Conservation (phyloP, 169 alveolate species). For the Toxoplasma gondii region DNA sequence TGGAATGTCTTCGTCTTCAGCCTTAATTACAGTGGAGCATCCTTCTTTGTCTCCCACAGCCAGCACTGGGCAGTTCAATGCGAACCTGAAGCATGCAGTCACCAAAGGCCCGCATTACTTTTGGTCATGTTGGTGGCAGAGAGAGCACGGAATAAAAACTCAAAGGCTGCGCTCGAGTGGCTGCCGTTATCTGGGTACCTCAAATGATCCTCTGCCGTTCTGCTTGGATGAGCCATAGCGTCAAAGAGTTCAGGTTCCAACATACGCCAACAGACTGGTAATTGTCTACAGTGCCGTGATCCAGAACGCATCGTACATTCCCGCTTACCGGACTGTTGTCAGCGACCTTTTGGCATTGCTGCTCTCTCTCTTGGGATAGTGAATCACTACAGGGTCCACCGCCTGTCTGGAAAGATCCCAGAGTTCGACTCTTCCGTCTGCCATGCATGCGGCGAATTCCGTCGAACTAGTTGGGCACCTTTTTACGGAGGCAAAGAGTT, state of each 20-base stretch:
- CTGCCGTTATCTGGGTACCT: not conserved
- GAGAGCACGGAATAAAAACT: not conserved
- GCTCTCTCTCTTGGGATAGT: constrained; percentile 69
- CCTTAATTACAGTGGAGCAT: constrained; percentile 82
- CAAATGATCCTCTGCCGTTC: not conserved
- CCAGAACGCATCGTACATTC: not conserved
- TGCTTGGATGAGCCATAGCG: no score
- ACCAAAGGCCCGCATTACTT: not conserved
- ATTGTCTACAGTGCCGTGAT: no score
- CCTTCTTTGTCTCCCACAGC: constrained; percentile 90
- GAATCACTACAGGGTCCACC: constrained; percentile 64
- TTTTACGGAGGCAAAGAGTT: not conserved
- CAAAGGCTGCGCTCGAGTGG: not conserved
- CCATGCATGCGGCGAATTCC: constrained; percentile 64
- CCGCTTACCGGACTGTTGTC: constrained; percentile 66
- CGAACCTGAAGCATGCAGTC: constrained; percentile 80
- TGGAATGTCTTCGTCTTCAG: constrained; percentile 68
- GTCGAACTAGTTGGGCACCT: constrained; percentile 48
- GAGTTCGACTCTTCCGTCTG: constrained; percentile 92
- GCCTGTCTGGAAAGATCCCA: constrained; percentile 88
- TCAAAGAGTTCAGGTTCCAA: no score
- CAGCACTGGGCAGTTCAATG: constrained; percentile 83
- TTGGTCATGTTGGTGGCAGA: not conserved
- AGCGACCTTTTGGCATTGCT: not conserved
- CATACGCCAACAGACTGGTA: no score